phyloP scores from a whole-genome alignment of 75 land plant species.

The Cryptomeria japonica region DNA sequence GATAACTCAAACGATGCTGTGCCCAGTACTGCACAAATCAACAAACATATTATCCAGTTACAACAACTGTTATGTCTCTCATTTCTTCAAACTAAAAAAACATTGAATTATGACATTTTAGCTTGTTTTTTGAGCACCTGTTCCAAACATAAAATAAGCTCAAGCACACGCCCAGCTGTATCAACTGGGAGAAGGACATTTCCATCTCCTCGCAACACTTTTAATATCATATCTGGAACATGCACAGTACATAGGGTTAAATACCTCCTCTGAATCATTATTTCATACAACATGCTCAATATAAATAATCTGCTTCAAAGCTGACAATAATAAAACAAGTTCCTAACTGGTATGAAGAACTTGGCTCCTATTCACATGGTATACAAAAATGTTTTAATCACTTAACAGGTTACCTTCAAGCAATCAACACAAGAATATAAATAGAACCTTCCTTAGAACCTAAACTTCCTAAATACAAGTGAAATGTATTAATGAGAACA shows the following conservation, averaged over 20 bases:
- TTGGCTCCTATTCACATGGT: neutral
- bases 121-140: slow-evolving; percentile 43
- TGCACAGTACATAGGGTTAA: neutral
- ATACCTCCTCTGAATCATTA: neutral
- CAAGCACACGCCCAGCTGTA: slow-evolving; percentile 90
- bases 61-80: neutral
- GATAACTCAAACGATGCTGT: slow-evolving; percentile 53
- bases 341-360: neutral
- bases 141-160: slow-evolving; percentile 79
- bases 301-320: neutral
- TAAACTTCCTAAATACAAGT: neutral
- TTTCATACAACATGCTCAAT: neutral
- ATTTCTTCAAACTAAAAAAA: slow-evolving; percentile 1
- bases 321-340: neutral
- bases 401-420: neutral
- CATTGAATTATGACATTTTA: neutral
- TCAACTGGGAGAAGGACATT: slow-evolving; percentile 95
- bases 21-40: slow-evolving; percentile 76
- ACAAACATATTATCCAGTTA: slow-evolving; percentile 2
- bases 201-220: slow-evolving; percentile 68
- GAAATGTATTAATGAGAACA: neutral
- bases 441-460: neutral
- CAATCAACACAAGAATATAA: neutral
- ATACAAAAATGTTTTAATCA: neutral
- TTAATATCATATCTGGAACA: slow-evolving; percentile 63